phyloP scores from a whole-genome alignment of 1,139 yeast species.

The Yamadazyma buinensis region DNA sequence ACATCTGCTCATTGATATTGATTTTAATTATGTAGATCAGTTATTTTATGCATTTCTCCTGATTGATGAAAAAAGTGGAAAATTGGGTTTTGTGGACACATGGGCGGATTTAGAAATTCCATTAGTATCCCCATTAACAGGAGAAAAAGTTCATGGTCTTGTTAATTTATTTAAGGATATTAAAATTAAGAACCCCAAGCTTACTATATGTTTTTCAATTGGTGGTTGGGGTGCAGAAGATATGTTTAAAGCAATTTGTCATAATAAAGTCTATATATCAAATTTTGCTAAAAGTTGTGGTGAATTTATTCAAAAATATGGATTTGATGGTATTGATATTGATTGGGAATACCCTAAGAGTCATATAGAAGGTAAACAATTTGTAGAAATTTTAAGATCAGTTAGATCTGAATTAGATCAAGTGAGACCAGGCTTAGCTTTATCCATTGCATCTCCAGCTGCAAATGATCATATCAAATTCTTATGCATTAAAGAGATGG shows the following conservation, averaged over 20 bases:
- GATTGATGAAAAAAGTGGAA: slow-evolving; percentile 53
- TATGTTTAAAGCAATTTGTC: slow-evolving; percentile 46
- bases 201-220: slow-evolving; percentile 67
- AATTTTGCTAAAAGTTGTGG: slow-evolving; percentile 52
- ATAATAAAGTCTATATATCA: slow-evolving; percentile 29
- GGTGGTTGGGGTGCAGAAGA: slow-evolving; percentile 84
- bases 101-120: slow-evolving; percentile 65
- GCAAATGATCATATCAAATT: slow-evolving; percentile 41
- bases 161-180: slow-evolving; percentile 54
- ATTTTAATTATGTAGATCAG: slow-evolving; percentile 55
- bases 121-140: slow-evolving; percentile 20
- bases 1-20: slow-evolving; percentile 67
- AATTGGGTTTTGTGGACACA: slow-evolving; percentile 51
- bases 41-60: slow-evolving; percentile 74
- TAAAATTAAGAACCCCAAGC: slow-evolving; percentile 43
- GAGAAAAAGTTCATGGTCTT: slow-evolving; percentile 38
- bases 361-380: slow-evolving; percentile 39
- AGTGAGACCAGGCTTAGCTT: slow-evolving; percentile 22
- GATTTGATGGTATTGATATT: slow-evolving; percentile 86
- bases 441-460: slow-evolving; percentile 79
- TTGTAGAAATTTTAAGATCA: slow-evolving; percentile 41
- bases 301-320: slow-evolving; percentile 45
- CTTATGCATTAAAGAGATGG: slow-evolving; percentile 50
- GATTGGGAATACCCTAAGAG: slow-evolving; percentile 90
- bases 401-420: slow-evolving; percentile 41